Evolutionary conservation across 148 eudicot genomes (phyloP).

Genomic region (Persicaria maculosa): DNA sequence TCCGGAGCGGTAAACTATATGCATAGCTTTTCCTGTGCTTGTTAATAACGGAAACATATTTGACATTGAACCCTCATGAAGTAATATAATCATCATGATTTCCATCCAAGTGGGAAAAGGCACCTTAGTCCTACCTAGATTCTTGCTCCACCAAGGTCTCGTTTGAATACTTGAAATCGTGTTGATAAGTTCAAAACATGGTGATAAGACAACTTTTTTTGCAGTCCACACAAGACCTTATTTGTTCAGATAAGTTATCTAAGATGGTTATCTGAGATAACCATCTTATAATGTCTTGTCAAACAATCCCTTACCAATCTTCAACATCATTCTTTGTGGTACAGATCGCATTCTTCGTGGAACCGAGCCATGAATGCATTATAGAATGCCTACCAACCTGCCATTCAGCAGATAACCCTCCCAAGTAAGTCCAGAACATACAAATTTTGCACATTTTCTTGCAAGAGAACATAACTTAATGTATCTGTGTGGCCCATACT

Average conservation of each 20-base stretch:
- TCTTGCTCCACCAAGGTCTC: neutral
- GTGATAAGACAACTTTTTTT: no score
- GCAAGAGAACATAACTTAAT: neutral
- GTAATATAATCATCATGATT: neutral
- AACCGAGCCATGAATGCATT: slow-evolving; percentile 70
- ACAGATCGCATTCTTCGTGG: slow-evolving; percentile 83
- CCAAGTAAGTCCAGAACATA: slow-evolving; percentile 46
- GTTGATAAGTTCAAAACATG: no score
- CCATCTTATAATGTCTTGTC: no score
- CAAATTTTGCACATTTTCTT: neutral
- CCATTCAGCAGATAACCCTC: slow-evolving; percentile 69
- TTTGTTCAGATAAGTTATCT: no score
- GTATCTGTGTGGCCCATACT: no score
- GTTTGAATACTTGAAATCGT: no score
- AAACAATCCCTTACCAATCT: neutral
- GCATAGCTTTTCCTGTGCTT: neutral
- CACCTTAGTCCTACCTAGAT: neutral
- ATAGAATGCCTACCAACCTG: slow-evolving; percentile 90
- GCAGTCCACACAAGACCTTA: no score
- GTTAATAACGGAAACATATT: neutral
- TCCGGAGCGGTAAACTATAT: neutral
- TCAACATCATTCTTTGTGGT: slow-evolving; percentile 10
- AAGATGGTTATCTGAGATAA: no score
- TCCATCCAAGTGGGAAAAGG: neutral
- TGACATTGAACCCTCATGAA: no score